Conservation (phyloP, 768 basidiomycete species). For the Lactarius quietus region DNA sequence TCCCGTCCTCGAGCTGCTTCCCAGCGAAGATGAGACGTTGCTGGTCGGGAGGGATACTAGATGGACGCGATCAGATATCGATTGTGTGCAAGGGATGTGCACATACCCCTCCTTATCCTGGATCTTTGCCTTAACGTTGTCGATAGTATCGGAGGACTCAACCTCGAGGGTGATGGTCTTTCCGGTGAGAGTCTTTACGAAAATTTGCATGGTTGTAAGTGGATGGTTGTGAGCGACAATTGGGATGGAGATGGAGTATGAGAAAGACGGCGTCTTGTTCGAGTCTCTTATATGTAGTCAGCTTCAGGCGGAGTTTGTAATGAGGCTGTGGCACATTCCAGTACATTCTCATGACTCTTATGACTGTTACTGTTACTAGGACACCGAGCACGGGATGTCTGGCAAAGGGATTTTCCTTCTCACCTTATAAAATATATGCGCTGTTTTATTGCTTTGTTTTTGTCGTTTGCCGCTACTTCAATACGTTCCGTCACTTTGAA, state of each 20-base stretch:
- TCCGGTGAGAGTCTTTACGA: constrained; percentile 59
- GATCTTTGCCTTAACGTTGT: constrained; percentile 77
- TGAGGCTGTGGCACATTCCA: neutral
- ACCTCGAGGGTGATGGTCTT: constrained; percentile 79
- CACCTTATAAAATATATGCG: too few species aligned
- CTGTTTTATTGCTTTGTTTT: too few species aligned
- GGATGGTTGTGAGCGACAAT: neutral
- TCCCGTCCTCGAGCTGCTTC: constrained; percentile 81
- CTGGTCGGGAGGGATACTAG: constrained; percentile 71
- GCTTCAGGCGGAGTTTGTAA: constrained; percentile 18
- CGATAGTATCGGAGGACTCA: constrained; percentile 67
- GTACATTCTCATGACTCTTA: neutral
- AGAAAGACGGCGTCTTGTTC: neutral
- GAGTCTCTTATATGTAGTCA: neutral
- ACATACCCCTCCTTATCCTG: constrained; percentile 83
- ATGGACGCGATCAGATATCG: neutral
- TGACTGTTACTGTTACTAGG: neutral
- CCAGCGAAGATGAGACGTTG: constrained; percentile 79
- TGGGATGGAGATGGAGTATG: neutral
- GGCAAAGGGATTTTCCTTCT: too few species aligned
- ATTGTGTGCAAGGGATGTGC: neutral
- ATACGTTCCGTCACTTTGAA: too few species aligned
- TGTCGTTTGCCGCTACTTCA: too few species aligned
- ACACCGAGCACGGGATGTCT: neutral
- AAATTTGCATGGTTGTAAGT: constrained; percentile 44